phyloP scores from a whole-genome alignment of 1,139 yeast species.

The Geotrichum siamense region DNA sequence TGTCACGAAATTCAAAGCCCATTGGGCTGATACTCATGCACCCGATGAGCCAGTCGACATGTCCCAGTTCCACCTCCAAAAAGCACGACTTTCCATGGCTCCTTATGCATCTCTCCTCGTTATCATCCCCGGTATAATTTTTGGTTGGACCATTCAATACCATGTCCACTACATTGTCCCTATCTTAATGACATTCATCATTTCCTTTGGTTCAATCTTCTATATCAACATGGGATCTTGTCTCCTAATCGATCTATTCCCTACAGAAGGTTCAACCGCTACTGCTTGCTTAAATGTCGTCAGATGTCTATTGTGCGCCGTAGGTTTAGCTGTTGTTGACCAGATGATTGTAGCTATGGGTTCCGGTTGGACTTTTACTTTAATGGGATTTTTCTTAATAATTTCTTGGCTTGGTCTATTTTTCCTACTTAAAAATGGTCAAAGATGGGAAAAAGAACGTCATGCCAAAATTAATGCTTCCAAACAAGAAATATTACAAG shows the following conservation, averaged over 20 bases:
- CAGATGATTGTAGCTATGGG: slow-evolving; percentile 48
- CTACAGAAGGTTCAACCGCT: slow-evolving; percentile 53
- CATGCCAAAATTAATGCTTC: no score
- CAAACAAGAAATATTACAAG: no score
- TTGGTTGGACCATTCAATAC: slow-evolving; percentile 63
- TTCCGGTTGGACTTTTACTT: slow-evolving; percentile 58
- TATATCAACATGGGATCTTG: slow-evolving; percentile 48
- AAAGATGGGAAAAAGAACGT: slow-evolving; percentile 13
- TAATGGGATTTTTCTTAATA: slow-evolving; percentile 41
- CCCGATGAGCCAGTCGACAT: slow-evolving; percentile 21
- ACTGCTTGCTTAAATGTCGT: slow-evolving; percentile 54
- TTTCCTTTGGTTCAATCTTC: slow-evolving; percentile 45
- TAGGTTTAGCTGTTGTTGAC: slow-evolving; percentile 55
- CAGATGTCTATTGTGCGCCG: slow-evolving; percentile 55
- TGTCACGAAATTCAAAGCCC: slow-evolving; percentile 46
- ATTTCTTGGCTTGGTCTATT: slow-evolving; percentile 10
- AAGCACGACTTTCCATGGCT: slow-evolving; percentile 40
- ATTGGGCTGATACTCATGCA: slow-evolving; percentile 16
- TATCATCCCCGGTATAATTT: slow-evolving; percentile 41
- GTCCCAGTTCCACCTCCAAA: slow-evolving; percentile 41
- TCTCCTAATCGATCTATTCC: slow-evolving; percentile 54
- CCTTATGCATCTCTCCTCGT: slow-evolving; percentile 33
- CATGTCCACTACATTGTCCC: slow-evolving; percentile 48
- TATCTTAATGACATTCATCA: slow-evolving; percentile 41
- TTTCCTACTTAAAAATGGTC: slow-evolving; percentile 13